Conservation (phyloP, 2,329 filamentous ascomycete species). For the Fusarium pseudoanthophilum region DNA sequence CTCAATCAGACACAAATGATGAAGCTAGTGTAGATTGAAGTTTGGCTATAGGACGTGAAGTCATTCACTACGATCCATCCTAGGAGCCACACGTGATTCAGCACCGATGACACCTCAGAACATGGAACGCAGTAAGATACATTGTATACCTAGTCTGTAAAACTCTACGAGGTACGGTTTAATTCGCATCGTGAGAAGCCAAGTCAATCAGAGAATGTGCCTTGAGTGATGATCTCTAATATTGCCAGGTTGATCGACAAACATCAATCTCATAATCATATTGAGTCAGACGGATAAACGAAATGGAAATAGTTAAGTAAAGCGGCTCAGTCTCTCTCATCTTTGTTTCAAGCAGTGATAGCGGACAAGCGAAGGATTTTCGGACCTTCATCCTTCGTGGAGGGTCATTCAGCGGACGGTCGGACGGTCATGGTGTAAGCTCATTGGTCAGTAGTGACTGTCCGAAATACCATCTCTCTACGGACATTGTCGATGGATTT, state of each 20-base stretch:
- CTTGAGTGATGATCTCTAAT: not conserved
- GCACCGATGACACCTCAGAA: not conserved
- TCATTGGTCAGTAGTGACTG: slow-evolving; percentile 20
- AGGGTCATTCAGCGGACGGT: slow-evolving; percentile 4
- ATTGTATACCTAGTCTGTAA: not conserved
- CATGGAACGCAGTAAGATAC: not conserved
- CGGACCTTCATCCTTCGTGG: not conserved
- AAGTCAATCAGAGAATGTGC: not conserved
- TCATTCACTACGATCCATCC: not conserved
- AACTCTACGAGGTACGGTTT: not conserved
- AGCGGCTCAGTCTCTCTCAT: not conserved
- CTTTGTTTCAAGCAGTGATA: not conserved
- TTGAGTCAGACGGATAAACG: not conserved
- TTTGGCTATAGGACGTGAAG: not conserved
- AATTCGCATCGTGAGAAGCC: not conserved
- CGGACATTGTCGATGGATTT: not conserved
- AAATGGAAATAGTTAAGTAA: not conserved
- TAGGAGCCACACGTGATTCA: not conserved
- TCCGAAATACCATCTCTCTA: not conserved
- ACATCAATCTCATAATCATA: not conserved
- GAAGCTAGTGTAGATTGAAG: not conserved
- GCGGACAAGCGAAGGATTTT: not conserved
- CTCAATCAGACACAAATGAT: not conserved
- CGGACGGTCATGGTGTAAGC: slow-evolving; percentile 25
- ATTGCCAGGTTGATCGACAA: not conserved